phyloP scores from a whole-genome alignment of 176 grass and related monocot genomes.

The Paspalum vaginatum region DNA sequence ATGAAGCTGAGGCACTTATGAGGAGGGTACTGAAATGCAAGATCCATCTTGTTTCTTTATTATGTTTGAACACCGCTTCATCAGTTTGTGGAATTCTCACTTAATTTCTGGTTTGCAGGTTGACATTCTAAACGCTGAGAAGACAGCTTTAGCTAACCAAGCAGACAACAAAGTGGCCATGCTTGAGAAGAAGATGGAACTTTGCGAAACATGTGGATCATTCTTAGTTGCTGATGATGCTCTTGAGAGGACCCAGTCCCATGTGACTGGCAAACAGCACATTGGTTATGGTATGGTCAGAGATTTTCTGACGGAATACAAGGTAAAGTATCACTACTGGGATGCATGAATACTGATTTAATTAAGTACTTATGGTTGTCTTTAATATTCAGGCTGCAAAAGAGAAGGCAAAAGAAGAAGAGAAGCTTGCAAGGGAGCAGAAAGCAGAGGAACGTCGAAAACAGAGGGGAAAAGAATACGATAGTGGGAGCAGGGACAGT shows the following conservation, averaged over 20 bases:
- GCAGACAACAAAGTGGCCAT: conserved; percentile 66
- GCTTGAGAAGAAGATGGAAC: conserved; percentile 97
- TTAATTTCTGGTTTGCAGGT: conserved; percentile 55
- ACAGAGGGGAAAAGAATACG: conserved; percentile 61
- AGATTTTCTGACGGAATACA: conserved; percentile 82
- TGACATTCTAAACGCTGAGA: conserved; percentile 77
- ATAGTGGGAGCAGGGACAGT: conserved; percentile 40
- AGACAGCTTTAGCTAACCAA: conserved; percentile 73
- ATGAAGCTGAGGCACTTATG: conserved; percentile 97
- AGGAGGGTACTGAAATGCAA: conserved; percentile 53
- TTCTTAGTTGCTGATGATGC: conserved; percentile 94
- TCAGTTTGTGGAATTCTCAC: conserved; percentile 15
- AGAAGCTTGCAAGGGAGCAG: conserved; percentile 71
- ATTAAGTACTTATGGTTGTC: conserved; percentile 33
- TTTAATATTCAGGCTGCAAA: conserved; percentile 57
- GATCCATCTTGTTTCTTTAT: background rate
- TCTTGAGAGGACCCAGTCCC: conserved; percentile 86
- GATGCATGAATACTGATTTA: conserved; percentile 24
- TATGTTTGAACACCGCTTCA: background rate
- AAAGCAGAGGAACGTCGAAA: conserved; percentile 65
- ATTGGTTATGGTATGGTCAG: conserved; percentile 93
- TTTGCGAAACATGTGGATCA: conserved; percentile 90
- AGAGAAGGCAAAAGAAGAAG: conserved; percentile 68
- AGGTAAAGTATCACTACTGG: conserved; percentile 48
- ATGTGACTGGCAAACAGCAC: conserved; percentile 92